phyloP scores from a whole-genome alignment of 306 rosid genomes.

The Quercus robur region DNA sequence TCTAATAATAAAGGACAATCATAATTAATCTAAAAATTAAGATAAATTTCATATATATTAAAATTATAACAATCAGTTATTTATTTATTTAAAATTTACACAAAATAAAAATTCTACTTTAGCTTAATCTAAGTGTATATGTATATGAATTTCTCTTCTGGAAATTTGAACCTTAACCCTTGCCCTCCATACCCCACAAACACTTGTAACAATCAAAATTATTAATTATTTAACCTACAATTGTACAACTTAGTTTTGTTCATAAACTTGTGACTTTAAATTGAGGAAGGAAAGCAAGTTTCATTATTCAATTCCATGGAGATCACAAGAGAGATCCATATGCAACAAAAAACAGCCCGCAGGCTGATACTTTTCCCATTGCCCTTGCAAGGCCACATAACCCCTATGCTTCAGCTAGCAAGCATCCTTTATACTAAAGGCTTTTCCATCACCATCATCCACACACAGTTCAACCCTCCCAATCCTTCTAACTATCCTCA shows the following conservation, averaged over 20 bases:
- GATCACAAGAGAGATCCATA: not conserved
- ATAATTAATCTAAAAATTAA: too few relatives aligned
- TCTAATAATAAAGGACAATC: too few relatives aligned
- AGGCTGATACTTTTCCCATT: constrained; percentile 46
- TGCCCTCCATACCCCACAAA: fast-evolving
- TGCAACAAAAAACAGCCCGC: constrained; percentile 21
- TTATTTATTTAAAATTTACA: too few relatives aligned
- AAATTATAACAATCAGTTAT: too few relatives aligned
- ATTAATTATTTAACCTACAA: too few relatives aligned
- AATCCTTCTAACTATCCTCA: constrained; percentile 38
- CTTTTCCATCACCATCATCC: constrained; percentile 42
- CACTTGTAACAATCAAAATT: too few relatives aligned
- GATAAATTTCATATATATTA: too few relatives aligned
- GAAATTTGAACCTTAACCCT: too few relatives aligned
- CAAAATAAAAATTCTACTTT: too few relatives aligned
- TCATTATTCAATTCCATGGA: not conserved
- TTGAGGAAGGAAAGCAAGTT: not conserved
- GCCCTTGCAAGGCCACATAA: constrained; percentile 54
- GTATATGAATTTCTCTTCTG: fast-evolving
- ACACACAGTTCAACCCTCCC: constrained; percentile 42
- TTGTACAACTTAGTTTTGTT: too few relatives aligned
- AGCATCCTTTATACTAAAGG: constrained; percentile 42
- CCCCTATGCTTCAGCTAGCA: constrained; percentile 59
- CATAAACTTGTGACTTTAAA: not conserved
- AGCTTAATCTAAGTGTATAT: too few relatives aligned